Base-by-base conservation (phyloP, 495 filamentous ascomycete species). In the Jackrogersella minutella region DNA sequence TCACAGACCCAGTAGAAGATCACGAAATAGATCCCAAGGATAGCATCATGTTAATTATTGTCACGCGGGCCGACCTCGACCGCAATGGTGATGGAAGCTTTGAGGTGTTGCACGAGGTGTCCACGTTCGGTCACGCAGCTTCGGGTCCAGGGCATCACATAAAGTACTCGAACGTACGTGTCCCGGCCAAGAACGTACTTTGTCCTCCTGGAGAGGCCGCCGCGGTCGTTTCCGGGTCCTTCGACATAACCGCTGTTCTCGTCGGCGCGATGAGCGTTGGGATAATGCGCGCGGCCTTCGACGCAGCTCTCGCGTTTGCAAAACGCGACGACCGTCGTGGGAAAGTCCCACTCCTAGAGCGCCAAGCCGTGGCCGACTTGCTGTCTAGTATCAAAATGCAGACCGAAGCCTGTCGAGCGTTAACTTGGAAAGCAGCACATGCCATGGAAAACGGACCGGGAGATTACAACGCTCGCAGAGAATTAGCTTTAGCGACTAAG, bases 181-280 rank as follows among this genome's bases (percentile, higher is more conserved):
- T 86, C 6, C 84, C 82, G 1, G 62, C 39, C 0, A 72, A 72
- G 41, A 82, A 85, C 61, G 68, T 85, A 13, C 74, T 86, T 1
- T 77, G 73, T 14, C 59, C 62, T 10, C 76, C 82, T 2, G 82
- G 80, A 3, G 69, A 74, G 46, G 82, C 80, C 2, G 76, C 74
- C 0, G 37, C 71, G 8, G 63, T 83, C 9, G 73, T 80, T 0
- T 70, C 74, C 8, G 66, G 51, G 1, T 60, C 77, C 7, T 86
- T 85, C 55, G 80, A 77, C 10, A 60, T 61, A 6, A 81, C 76
- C 33, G 83, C 82, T 3, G 77, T 79, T 5, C 55, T 85, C 1
- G 82, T 85, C 0, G 83, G 82, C 21, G 84, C 84, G 2, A 85
- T 86, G 80, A 73, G 75, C 13, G 79, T 82, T 2, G 82, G 82